Conservation (phyloP, 306 rosid species). For the Rosa rugosa region DNA sequence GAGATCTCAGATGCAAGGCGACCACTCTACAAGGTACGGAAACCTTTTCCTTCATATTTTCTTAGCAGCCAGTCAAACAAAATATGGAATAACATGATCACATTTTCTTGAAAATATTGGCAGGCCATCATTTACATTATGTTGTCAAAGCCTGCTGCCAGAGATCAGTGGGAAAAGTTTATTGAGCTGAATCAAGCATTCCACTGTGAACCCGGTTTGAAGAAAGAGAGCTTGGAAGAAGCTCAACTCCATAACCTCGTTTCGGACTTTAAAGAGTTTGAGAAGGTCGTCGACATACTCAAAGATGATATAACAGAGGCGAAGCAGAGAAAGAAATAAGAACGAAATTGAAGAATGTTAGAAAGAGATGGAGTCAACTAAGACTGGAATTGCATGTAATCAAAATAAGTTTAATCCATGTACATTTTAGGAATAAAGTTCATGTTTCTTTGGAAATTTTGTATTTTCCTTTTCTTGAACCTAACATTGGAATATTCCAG, state of each 20-base stretch:
- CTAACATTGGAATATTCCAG: too few relatives aligned
- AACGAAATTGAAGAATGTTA: neutral
- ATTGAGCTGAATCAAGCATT: neutral
- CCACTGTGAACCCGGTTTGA: neutral
- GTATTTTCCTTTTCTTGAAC: too few relatives aligned
- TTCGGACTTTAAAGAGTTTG: constrained; percentile 12
- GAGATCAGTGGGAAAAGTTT: neutral
- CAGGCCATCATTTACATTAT: constrained; percentile 21
- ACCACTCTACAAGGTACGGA: constrained; percentile 46
- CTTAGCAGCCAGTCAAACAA: neutral
- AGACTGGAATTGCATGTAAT: neutral
- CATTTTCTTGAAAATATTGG: neutral
- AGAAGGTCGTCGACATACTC: constrained; percentile 23
- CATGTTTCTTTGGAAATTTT: too few relatives aligned
- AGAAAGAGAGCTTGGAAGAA: constrained; percentile 8
- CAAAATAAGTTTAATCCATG: neutral
- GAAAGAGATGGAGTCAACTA: neutral
- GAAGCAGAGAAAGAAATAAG: neutral
- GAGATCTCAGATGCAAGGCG: constrained; percentile 57
- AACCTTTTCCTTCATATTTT: neutral
- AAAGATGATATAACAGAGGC: constrained; percentile 20
- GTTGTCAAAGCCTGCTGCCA: neutral
- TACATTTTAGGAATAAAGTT: neutral
- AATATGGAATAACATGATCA: neutral
- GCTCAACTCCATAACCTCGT: neutral